Base-by-base conservation (phyloP, 106 monocot species). In the Hemerocallis citrina region DNA sequence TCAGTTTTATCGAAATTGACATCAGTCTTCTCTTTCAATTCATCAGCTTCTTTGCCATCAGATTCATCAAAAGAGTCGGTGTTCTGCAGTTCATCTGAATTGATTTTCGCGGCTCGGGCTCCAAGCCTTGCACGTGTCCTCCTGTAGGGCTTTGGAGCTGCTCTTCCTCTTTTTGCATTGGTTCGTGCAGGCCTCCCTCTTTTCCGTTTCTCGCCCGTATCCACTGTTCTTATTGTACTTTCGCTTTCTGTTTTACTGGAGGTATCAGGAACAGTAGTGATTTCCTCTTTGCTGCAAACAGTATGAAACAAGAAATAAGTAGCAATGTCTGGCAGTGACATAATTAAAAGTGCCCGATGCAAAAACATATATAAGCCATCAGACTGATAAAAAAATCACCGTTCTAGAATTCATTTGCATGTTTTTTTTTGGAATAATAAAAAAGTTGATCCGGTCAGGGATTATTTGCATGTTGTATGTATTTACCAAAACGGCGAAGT, bases 91-190 rank as follows among this genome's bases (percentile, higher is more conserved):
- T 72, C 83, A 55, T 81, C 69, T 37, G 62, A 39, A 44, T 75
- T 64, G 30, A 89, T 59, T 76, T 76, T 86, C 30, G 58, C 74
- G 13, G 60, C 61, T 20, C 69, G 72, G 11, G 52, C 78, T 15
- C 80, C 85, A 39, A 73, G 78, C 47, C 77, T 77, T 38, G 75
- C 70, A 14, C 82, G 77, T 62, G 74, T 78, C 72, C 68, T 68
- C 35, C 62, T 62, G 34, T 59, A 15, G 1, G 71, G 82, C 56
- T 66, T 75, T 24, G 61, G 38, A 59, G 47, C 57, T 39, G 70
- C 34, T 52, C 36, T 72, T 38, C 65, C 68, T 59, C 63, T 85
- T 41, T 21, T 64, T 20, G 48, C 43, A 24, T 24, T 72, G 51
- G 55, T 37, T 46, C 40, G 51, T 3, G 61, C 3, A n/a, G 75